Percentiles rank a stretch among this genome's conserved stretches.
Conservation (phyloP, 2,329 filamentous ascomycete genomes). For the Pochonia chlamydosporia region DNA sequence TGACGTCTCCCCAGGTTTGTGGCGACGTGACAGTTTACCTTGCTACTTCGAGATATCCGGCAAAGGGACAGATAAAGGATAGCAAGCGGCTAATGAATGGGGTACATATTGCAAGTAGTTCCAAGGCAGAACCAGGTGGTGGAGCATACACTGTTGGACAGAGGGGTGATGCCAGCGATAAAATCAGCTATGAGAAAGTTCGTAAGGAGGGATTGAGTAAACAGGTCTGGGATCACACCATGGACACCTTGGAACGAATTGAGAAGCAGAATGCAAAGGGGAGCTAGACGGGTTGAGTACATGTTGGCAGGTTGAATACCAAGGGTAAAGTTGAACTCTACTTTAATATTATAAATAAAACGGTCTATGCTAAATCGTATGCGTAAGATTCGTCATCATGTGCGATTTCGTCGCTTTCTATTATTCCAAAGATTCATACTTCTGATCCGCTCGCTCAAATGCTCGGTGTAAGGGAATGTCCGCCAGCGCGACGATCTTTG, state of each 20-base stretch:
- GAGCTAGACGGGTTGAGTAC: no score
- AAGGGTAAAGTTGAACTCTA: neutral
- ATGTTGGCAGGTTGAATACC: neutral
- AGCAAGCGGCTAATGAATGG: neutral
- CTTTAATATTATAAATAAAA: neutral
- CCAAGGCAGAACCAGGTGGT: conserved; percentile 3
- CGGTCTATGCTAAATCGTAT: neutral
- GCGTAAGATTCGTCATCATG: conserved; percentile 2
- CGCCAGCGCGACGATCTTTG: conserved; percentile 44
- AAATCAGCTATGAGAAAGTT: conserved; percentile 7
- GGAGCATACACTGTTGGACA: conserved; percentile 7
- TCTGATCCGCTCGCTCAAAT: conserved; percentile 38
- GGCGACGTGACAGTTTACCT: conserved; percentile 7
- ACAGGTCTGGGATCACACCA: conserved; percentile 9
- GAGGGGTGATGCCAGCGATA: conserved; percentile 1
- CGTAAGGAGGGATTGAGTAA: conserved; percentile 4
- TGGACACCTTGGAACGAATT: conserved; percentile 5
- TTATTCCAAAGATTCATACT: conserved; percentile 7
- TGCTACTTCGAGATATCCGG: conserved; percentile 7
- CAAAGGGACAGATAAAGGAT: neutral
- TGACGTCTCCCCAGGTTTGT: conserved; percentile 5
- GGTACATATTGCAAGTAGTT: neutral
- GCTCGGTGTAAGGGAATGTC: conserved; percentile 48
- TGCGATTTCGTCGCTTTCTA: conserved; percentile 1
- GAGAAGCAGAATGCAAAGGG: no score